Percentiles rank a stretch among this genome's conserved stretches.
phyloP scores from a whole-genome alignment of 2,329 filamentous ascomycete genomes.

The Pezicula radicicola region DNA sequence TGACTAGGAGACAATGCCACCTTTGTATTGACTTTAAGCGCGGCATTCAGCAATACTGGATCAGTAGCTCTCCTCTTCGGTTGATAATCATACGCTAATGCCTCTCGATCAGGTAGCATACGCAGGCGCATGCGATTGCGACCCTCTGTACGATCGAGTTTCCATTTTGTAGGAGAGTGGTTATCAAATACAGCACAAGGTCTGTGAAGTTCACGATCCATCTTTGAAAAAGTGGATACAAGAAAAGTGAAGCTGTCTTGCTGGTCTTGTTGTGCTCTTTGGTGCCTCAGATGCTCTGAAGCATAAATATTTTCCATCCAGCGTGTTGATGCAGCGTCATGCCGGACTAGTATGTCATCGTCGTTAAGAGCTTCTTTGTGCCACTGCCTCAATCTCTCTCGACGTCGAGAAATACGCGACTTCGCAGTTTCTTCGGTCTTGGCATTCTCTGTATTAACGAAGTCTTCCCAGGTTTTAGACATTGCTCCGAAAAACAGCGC shows the following conservation, averaged over 20 bases:
- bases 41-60: slow-evolving; percentile 28
- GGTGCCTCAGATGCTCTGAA: slow-evolving; percentile 88
- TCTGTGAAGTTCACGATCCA: slow-evolving; percentile 74
- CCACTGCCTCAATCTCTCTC: slow-evolving; percentile 82
- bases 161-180: slow-evolving; percentile 69
- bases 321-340: slow-evolving; percentile 81
- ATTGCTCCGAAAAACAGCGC: slow-evolving; percentile 77
- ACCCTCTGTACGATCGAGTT: slow-evolving; percentile 91
- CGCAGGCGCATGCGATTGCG: slow-evolving; percentile 92
- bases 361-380: slow-evolving; percentile 63
- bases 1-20: slow-evolving; percentile 4
- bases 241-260: slow-evolving; percentile 85
- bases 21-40: slow-evolving; percentile 31
- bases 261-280: slow-evolving; percentile 85
- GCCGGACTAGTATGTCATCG: slow-evolving; percentile 73
- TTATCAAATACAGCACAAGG: slow-evolving; percentile 80
- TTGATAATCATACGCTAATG: slow-evolving; percentile 71
- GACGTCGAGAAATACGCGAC: slow-evolving; percentile 67
- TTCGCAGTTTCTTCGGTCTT: slow-evolving; percentile 74
- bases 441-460: slow-evolving; percentile 78
- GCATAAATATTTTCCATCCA: slow-evolving; percentile 97
- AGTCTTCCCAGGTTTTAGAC: slow-evolving; percentile 83
- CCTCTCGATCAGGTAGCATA: slow-evolving; percentile 73
- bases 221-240: slow-evolving; percentile 69
- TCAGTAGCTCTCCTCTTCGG: slow-evolving; percentile 71